Evolutionary conservation across 768 basidiomycete genomes (phyloP).

Genomic region (Austroboletus festivus): DNA sequence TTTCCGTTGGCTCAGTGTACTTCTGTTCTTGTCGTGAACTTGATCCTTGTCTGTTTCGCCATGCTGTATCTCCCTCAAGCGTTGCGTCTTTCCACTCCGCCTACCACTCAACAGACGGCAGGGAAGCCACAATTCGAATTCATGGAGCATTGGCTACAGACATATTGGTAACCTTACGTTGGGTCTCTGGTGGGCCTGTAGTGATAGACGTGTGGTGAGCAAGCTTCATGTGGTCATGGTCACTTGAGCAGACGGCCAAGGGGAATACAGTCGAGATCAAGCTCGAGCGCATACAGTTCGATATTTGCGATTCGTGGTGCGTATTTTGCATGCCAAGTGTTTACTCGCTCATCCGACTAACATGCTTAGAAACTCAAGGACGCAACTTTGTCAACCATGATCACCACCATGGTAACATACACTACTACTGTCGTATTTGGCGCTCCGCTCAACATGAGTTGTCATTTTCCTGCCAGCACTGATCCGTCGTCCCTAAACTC

Average conservation of each 20-base stretch:
- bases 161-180: conserved; percentile 56
- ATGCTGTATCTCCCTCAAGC: conserved; percentile 71
- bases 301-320: conserved; percentile 40
- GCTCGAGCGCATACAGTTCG: conserved; percentile 39
- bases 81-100: conserved; percentile 41
- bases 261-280: conserved; percentile 43
- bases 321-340: background rate
- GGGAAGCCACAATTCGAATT: conserved; percentile 73
- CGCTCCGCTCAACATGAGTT: conserved; percentile 63
- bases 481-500: background rate
- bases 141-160: conserved; percentile 59
- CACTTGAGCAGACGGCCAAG: conserved; percentile 39
- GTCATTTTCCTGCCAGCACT: background rate
- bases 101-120: conserved; percentile 30
- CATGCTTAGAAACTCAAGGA: conserved; percentile 44
- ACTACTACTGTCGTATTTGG: conserved; percentile 64
- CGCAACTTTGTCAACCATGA: conserved; percentile 53
- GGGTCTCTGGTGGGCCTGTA: conserved; percentile 51
- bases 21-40: conserved; percentile 65
- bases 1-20: conserved; percentile 60
- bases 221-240: conserved; percentile 61
- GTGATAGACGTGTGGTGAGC: conserved; percentile 72
- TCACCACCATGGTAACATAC: conserved; percentile 46
- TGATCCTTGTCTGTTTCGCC: conserved; percentile 60
- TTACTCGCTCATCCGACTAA: conserved; percentile 3